phyloP scores from a whole-genome alignment of 495 filamentous ascomycete species.

The Sporormia fimetaria region DNA sequence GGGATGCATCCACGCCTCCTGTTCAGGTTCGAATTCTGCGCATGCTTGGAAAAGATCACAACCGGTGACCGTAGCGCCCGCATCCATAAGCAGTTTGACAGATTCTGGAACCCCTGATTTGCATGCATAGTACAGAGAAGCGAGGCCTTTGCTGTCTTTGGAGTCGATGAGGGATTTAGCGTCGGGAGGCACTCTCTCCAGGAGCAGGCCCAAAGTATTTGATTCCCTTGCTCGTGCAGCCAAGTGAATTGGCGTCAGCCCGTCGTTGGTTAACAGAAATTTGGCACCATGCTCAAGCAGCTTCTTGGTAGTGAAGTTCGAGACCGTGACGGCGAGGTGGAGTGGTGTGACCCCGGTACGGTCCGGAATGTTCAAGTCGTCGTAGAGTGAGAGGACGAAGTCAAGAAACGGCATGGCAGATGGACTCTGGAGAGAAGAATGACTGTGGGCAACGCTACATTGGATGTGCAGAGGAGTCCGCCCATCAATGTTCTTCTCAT shows the following conservation, averaged over 20 bases:
- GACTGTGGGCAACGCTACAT: neutral
- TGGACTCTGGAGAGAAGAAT: neutral
- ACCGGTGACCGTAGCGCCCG: slow-evolving; percentile 3
- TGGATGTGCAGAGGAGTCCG: slow-evolving; percentile 5
- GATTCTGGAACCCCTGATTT: slow-evolving; percentile 5
- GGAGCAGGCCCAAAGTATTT: slow-evolving; percentile 11
- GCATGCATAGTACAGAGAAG: slow-evolving; percentile 13
- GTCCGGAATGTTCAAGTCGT: slow-evolving; percentile 5
- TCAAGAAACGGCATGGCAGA: no score
- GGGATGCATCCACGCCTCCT: no score
- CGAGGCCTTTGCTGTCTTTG: slow-evolving; percentile 1
- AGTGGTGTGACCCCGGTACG: slow-evolving; percentile 11
- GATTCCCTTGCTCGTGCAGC: slow-evolving; percentile 2
- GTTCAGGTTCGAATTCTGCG: slow-evolving; percentile 10
- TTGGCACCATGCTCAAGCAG: slow-evolving; percentile 13
- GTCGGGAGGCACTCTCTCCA: neutral
- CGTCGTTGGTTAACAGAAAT: slow-evolving; percentile 1
- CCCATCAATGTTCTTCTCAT: neutral
- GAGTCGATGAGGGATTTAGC: neutral
- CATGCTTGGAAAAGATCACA: slow-evolving; percentile 2
- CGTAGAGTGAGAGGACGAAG: no score
- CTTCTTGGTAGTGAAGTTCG: neutral
- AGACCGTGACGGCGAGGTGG: slow-evolving; percentile 10
- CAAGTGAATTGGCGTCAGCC: slow-evolving; percentile 5
- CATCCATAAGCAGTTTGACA: slow-evolving; percentile 7